Base-by-base conservation (phyloP, 2,329 filamentous ascomycete genomes). In the Cercospora berteroae region DNA sequence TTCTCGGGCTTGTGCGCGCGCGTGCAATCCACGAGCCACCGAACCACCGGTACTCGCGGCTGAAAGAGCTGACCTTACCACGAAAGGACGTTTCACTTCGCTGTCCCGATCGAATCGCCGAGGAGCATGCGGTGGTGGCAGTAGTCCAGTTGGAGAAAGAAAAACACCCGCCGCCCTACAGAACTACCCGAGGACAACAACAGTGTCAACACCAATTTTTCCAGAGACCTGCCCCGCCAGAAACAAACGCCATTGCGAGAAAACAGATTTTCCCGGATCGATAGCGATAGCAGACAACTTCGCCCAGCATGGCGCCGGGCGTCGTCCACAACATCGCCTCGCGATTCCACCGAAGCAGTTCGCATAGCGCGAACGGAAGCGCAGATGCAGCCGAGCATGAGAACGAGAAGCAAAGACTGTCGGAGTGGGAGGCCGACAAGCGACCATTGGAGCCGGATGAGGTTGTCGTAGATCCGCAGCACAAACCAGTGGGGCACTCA, bases 401-500 rank as follows among this genome's bases (percentile, higher is more conserved):
- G 66, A 77, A 82, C 57, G 82, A 84, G 77, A 83, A 83, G 76
- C 77, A 74, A 65, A 76, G 76, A 33, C 76, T 84, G 23, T 79
- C 79, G 39, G 79, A 82, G 57, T 84, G 82, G 82, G 80, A 83
- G 70, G 80, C 79, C 23, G 75, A 81, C 25, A 82, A 81, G 74
- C 74, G 74, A 48, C 79, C 81, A 10, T 71, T 84, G 60, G 80
- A 78, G 70, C 79, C 79, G 13, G 77, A 78, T 44, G 75, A 83
- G 72, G 81, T 83, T 65, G 74, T 79, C 68, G 72, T 77, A 50
- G 80, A 82, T 69, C 80, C 81, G 33, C 74, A 78, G 64, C 75
- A 79, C 66, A 83, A 84, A 76, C 74, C 75, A 10, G 81, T 84
- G 27, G 82, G 82, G 16, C 81, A 84, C 71, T 83, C 81, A 65